Percentiles rank a stretch among this genome's conserved stretches.
Conservation (phyloP, 2,329 filamentous ascomycete species). For the Fusarium sp. region DNA sequence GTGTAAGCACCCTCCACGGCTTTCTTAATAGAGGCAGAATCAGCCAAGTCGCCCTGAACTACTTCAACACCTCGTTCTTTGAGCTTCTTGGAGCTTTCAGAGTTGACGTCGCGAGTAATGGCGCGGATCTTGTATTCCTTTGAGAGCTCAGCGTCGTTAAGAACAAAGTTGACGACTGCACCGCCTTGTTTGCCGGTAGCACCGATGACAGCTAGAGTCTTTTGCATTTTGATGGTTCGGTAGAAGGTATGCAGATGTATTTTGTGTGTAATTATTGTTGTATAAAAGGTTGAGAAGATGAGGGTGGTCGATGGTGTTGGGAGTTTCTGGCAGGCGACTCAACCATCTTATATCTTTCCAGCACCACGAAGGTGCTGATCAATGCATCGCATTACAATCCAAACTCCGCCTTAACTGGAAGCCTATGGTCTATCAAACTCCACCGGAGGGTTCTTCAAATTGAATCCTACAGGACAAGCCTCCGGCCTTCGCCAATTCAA, state of each 20-base stretch:
- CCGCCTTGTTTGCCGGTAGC: slow-evolving; percentile 67
- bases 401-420: slow-evolving; percentile 5
- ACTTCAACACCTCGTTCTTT: slow-evolving; percentile 50
- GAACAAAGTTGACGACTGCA: slow-evolving; percentile 60
- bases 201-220: slow-evolving; percentile 62
- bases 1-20: slow-evolving; percentile 61
- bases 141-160: slow-evolving; percentile 60
- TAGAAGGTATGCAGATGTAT: background rate
- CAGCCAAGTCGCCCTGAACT: slow-evolving; percentile 58
- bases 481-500: slow-evolving; percentile 2
- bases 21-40: slow-evolving; percentile 54
- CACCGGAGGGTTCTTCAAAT: background rate
- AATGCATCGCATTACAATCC: background rate
- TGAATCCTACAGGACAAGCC: background rate
- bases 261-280: background rate
- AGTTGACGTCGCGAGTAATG: slow-evolving; percentile 61
- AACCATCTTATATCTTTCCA: slow-evolving; percentile 7
- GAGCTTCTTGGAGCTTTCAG: slow-evolving; percentile 51
- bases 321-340: background rate
- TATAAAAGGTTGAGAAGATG: background rate
- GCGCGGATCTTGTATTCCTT: slow-evolving; percentile 63
- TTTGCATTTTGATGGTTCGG: slow-evolving; percentile 43
- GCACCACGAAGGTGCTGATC: background rate
- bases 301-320: background rate
- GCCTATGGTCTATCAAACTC: background rate